phyloP scores from a whole-genome alignment of 345 rosid species.

The Cardamine chenopodiifolia region DNA sequence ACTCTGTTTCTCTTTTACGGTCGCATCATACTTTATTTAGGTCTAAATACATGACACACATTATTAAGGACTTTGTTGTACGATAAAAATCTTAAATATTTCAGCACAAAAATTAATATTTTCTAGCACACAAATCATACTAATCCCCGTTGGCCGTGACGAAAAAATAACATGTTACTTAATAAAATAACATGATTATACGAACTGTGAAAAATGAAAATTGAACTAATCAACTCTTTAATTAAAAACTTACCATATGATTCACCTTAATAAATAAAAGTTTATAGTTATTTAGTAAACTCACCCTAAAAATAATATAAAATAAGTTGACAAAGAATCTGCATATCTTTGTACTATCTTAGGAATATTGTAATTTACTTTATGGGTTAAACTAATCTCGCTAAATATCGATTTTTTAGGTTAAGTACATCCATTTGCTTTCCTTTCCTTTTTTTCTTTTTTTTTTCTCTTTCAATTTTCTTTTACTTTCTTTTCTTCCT shows the following conservation, averaged over 20 bases:
- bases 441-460: too few relatives aligned
- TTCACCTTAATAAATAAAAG: neutral
- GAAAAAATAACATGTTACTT: neutral
- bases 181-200: neutral
- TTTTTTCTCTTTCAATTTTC: neutral
- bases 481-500: neutral
- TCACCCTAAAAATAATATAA: neutral
- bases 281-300: too few relatives aligned
- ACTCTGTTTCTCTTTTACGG: slow-evolving; percentile 30
- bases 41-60: slow-evolving; percentile 36
- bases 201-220: neutral
- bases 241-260: neutral
- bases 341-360: too few relatives aligned
- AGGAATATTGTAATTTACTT: neutral
- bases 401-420: neutral
- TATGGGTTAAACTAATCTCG: neutral
- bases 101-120: neutral
- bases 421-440: neutral
- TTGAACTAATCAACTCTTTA: neutral
- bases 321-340: neutral
- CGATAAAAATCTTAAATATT: neutral
- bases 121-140: neutral
- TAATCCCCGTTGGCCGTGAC: neutral
- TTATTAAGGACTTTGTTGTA: slow-evolving; percentile 30
- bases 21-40: slow-evolving; percentile 39